Evolutionary conservation across 345 rosid species (phyloP).

Genomic region (Schrenkiella parvula): DNA sequence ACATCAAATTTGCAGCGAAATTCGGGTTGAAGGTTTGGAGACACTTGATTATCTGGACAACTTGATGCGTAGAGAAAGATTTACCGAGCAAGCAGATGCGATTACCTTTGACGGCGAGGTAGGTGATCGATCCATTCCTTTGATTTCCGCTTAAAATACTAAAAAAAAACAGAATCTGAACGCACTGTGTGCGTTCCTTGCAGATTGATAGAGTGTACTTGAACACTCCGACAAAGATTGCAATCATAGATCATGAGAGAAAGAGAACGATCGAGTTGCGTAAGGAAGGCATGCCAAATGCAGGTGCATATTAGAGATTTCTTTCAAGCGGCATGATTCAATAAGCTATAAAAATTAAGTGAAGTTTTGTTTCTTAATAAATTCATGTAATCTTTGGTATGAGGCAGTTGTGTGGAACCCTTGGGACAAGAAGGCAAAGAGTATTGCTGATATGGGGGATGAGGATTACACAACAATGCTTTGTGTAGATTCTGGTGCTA

Average conservation of each 20-base stretch:
- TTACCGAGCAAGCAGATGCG: slow-evolving; percentile 96
- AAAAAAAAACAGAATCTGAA: background rate
- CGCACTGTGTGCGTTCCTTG: background rate
- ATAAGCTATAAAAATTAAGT: background rate
- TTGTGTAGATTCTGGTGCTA: slow-evolving; percentile 74
- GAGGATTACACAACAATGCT: slow-evolving; percentile 86
- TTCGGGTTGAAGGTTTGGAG: slow-evolving; percentile 95
- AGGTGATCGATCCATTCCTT: slow-evolving; percentile 31
- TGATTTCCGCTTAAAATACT: background rate
- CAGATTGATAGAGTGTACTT: slow-evolving; percentile 83
- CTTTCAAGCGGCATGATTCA: background rate
- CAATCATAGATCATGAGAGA: slow-evolving; percentile 90
- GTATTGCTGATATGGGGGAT: slow-evolving; percentile 77
- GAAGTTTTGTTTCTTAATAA: background rate
- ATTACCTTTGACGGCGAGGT: slow-evolving; percentile 95
- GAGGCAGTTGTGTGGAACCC: slow-evolving; percentile 90
- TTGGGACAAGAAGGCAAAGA: slow-evolving; percentile 84
- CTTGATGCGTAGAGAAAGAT: slow-evolving; percentile 58
- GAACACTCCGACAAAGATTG: slow-evolving; percentile 87
- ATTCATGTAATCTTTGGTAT: background rate
- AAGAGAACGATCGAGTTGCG: slow-evolving; percentile 49
- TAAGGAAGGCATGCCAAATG: slow-evolving; percentile 85
- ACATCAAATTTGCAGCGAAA: slow-evolving; percentile 69
- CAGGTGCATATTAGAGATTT: slow-evolving; percentile 38
- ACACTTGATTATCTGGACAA: slow-evolving; percentile 91